phyloP scores from a whole-genome alignment of 345 rosid species.

The Sisymbrium altissimum region DNA sequence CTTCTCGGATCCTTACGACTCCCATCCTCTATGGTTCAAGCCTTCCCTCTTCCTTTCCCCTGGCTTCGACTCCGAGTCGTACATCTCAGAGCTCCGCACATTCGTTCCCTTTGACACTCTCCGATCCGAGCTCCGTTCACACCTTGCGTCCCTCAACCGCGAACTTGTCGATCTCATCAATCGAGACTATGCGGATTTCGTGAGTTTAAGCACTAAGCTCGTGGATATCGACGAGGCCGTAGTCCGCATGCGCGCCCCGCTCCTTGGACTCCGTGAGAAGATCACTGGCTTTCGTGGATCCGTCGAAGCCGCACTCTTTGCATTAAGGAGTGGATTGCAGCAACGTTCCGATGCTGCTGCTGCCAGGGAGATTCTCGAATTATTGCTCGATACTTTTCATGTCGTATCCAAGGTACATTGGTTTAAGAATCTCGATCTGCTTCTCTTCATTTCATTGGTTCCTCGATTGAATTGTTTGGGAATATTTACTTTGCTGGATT shows the following conservation, averaged over 20 bases:
- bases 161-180: slow-evolving; percentile 97
- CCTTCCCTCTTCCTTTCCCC: slow-evolving; percentile 82
- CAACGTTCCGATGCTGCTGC: slow-evolving; percentile 95
- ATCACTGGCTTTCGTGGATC: slow-evolving; percentile 73
- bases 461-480: background rate
- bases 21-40: slow-evolving; percentile 94
- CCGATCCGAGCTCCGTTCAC: slow-evolving; percentile 85
- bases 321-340: slow-evolving; percentile 70
- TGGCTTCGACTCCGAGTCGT: slow-evolving; percentile 79
- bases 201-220: slow-evolving; percentile 90
- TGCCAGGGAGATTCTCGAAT: slow-evolving; percentile 82
- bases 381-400: slow-evolving; percentile 87
- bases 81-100: slow-evolving; percentile 90
- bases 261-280: slow-evolving; percentile 84
- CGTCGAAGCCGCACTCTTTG: slow-evolving; percentile 63
- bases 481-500: background rate
- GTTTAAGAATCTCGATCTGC: background rate
- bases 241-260: slow-evolving; percentile 95
- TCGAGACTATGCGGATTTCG: slow-evolving; percentile 96
- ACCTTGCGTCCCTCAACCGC: slow-evolving; percentile 85
- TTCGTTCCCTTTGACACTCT: slow-evolving; percentile 94
- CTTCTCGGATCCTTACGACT: slow-evolving; percentile 86
- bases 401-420: slow-evolving; percentile 84
- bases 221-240: slow-evolving; percentile 92
- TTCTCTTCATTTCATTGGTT: background rate